These are phyloP conservation scores for Paramyrothecium roridum DNA, from an alignment of 2,329 filamentous ascomycete genomes.

Conservation along the genomic window DNA sequence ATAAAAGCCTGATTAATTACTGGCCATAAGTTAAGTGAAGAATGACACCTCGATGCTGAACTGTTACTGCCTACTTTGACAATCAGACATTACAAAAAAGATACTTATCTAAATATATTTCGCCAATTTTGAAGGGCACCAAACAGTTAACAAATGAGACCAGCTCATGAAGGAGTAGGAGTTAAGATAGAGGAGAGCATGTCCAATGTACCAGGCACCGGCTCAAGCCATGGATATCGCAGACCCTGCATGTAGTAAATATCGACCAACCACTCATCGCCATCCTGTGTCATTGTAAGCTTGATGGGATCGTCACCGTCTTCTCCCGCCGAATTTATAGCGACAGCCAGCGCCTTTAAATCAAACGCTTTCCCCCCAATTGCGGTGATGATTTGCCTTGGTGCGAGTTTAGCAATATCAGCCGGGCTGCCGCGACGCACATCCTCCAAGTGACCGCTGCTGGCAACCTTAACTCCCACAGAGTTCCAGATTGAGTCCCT, in stretches of 20 bases:
- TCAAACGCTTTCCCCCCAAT: constrained; percentile 2
- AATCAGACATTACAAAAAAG: no score
- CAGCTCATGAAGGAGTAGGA: no score
- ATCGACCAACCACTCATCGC: not conserved
- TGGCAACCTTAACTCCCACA: constrained; percentile 2
- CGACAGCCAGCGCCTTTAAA: not conserved
- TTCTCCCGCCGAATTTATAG: not conserved
- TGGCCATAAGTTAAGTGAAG: no score
- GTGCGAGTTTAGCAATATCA: constrained; percentile 5
- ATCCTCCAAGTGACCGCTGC: constrained; percentile 2
- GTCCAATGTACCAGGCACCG: not conserved
- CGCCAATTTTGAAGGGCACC: no score
- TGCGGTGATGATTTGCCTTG: constrained; percentile 2
- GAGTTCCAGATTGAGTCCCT: constrained; percentile 6
- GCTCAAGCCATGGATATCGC: not conserved
- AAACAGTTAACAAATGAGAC: no score
- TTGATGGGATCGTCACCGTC: not conserved
- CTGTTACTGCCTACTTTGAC: no score
- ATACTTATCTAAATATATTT: no score
- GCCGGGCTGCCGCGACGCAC: constrained; percentile 3
- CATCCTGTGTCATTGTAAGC: not conserved
- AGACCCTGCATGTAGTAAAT: not conserved
- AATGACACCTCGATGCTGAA: no score
- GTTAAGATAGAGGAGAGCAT: not conserved
- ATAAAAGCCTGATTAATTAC: no score